phyloP scores from a whole-genome alignment of 768 basidiomycete species.

The Lepiota venenata region DNA sequence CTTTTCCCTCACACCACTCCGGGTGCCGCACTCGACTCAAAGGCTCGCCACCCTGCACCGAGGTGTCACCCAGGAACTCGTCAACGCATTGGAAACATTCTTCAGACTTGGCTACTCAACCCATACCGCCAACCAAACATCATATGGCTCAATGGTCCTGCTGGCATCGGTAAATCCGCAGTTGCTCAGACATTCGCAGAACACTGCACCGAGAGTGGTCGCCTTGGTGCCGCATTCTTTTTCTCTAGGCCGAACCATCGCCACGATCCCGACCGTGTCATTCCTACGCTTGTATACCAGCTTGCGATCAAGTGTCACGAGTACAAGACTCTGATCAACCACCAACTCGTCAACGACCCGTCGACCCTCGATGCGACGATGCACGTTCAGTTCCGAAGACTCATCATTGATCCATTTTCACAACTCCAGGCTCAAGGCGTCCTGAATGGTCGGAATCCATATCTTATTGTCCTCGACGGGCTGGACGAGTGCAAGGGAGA shows the following conservation, averaged over 20 bases:
- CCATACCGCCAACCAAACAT: neutral
- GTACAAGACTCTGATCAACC: too few relatives aligned
- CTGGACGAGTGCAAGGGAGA: too few relatives aligned
- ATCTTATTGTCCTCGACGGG: constrained; percentile 10
- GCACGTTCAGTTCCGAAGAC: constrained; percentile 3
- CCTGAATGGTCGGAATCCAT: neutral
- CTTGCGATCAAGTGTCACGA: too few relatives aligned
- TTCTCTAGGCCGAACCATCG: neutral
- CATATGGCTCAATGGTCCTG: constrained; percentile 4
- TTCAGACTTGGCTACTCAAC: neutral
- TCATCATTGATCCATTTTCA: neutral
- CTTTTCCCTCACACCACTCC: too few relatives aligned
- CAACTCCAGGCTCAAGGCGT: neutral
- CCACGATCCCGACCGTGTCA: neutral
- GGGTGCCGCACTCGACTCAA: neutral
- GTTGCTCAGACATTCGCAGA: constrained; percentile 6
- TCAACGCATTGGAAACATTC: neutral
- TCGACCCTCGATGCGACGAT: too few relatives aligned
- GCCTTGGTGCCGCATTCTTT: constrained; percentile 7
- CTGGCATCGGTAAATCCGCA: constrained; percentile 10
- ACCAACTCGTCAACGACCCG: too few relatives aligned
- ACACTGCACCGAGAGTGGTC: neutral
- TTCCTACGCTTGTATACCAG: too few relatives aligned
- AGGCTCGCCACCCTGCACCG: neutral
- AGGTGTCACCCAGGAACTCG: constrained; percentile 1